Conservation (phyloP, 495 filamentous ascomycete species). For the Tirmania nivea region DNA sequence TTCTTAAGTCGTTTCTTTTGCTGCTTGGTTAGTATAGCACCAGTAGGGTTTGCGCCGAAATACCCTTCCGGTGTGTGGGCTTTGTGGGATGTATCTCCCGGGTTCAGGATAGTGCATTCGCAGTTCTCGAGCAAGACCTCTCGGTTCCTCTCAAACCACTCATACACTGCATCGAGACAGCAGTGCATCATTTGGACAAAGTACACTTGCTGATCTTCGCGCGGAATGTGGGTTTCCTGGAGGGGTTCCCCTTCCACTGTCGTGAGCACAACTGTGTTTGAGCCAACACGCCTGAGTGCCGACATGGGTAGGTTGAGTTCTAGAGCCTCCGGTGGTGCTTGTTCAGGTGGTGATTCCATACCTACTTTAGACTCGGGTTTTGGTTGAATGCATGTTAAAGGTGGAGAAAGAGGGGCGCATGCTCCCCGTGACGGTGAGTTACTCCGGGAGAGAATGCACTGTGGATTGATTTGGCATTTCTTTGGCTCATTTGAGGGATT, state of each 20-base stretch:
- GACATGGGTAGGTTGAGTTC: not conserved
- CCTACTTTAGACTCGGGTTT: not conserved
- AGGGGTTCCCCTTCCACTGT: constrained; percentile 5
- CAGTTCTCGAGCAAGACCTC: not conserved
- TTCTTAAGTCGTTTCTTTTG: not conserved
- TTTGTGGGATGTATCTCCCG: not conserved
- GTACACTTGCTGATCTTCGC: constrained; percentile 9
- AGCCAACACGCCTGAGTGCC: too few relatives aligned
- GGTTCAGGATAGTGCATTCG: not conserved
- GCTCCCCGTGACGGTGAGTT: too few relatives aligned
- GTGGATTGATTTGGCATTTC: too few relatives aligned
- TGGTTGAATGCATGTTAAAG: not conserved
- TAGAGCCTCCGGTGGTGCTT: not conserved
- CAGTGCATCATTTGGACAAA: constrained; percentile 13
- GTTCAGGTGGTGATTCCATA: not conserved
- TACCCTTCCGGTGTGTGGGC: not conserved
- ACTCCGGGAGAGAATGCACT: too few relatives aligned
- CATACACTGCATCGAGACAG: constrained; percentile 10
- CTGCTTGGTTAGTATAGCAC: not conserved
- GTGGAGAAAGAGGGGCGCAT: not conserved
- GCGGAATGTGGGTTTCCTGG: constrained; percentile 9
- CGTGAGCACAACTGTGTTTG: not conserved
- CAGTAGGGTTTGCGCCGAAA: not conserved
- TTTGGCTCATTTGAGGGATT: too few relatives aligned
- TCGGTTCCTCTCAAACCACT: constrained; percentile 13